Conservation (phyloP, 2,329 filamentous ascomycete genomes). For the Fusarium setosum region DNA sequence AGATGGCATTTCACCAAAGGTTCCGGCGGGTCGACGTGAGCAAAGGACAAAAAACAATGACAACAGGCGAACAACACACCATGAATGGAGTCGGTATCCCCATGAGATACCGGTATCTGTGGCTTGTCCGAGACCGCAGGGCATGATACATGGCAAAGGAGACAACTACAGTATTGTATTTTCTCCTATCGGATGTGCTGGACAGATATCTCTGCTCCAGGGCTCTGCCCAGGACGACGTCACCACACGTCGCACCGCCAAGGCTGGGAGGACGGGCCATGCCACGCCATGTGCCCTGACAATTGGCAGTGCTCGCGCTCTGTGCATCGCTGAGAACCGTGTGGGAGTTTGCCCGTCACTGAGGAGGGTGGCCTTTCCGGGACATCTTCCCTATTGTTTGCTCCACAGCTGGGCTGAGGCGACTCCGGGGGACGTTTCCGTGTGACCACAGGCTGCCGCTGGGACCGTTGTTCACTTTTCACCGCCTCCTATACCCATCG, state of each 20-base stretch:
- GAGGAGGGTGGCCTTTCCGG: constrained; percentile 32
- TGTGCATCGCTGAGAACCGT: constrained; percentile 28
- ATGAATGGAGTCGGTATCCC: constrained; percentile 16
- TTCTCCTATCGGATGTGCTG: constrained; percentile 34
- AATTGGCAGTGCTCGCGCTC: constrained; percentile 29
- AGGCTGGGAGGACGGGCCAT: constrained; percentile 30
- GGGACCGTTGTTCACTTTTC: constrained; percentile 38
- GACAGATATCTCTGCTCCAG: constrained; percentile 26
- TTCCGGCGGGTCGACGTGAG: constrained; percentile 15
- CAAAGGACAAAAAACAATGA: constrained; percentile 6
- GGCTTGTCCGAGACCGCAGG: constrained; percentile 22
- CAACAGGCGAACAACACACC: constrained; percentile 24
- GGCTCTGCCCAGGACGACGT: constrained; percentile 39
- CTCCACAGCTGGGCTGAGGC: constrained; percentile 40
- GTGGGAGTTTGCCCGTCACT: constrained; percentile 19
- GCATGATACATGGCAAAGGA: constrained; percentile 14
- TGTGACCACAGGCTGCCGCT: constrained; percentile 37
- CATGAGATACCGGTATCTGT: not conserved
- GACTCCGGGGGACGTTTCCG: constrained; percentile 42
- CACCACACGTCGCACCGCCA: constrained; percentile 39
- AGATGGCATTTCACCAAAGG: constrained; percentile 11
- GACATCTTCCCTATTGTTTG: constrained; percentile 33
- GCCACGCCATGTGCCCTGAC: constrained; percentile 34
- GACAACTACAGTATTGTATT: constrained; percentile 18
- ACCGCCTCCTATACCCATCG: constrained; percentile 39